Evolutionary conservation across 352 stramenopile species (phyloP).

Genomic region (Globisporangium heterothallicum): DNA sequence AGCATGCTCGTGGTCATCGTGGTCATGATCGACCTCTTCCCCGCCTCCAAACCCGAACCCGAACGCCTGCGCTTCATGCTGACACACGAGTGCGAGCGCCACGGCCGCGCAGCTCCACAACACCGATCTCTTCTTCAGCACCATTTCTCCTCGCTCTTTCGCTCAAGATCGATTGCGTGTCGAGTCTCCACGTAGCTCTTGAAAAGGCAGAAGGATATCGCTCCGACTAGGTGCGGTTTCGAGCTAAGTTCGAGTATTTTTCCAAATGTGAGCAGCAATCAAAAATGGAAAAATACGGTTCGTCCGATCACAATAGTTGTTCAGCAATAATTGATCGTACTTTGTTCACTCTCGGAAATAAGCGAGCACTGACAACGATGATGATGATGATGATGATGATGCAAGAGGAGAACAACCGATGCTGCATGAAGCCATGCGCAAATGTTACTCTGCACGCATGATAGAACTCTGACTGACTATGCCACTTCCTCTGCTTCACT

Average conservation of each 20-base stretch:
- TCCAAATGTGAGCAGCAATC: too few relatives aligned
- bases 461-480: too few relatives aligned
- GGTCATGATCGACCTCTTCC: slow-evolving; percentile 28
- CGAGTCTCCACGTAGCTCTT: slow-evolving; percentile 5
- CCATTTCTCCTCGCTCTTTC: slow-evolving; percentile 16
- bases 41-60: slow-evolving; percentile 52
- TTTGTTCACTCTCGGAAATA: too few relatives aligned
- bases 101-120: slow-evolving; percentile 20
- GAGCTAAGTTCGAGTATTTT: background rate
- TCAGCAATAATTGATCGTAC: background rate
- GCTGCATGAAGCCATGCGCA: too few relatives aligned
- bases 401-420: too few relatives aligned
- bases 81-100: slow-evolving; percentile 26
- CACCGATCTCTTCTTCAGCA: slow-evolving; percentile 20
- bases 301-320: background rate
- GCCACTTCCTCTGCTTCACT: too few relatives aligned
- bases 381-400: too few relatives aligned
- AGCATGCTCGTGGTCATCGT: slow-evolving; percentile 57
- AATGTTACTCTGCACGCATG: too few relatives aligned
- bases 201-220: background rate
- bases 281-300: background rate
- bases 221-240: background rate
- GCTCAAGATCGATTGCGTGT: background rate
- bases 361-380: too few relatives aligned
- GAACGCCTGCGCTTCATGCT: slow-evolving; percentile 27